Percentiles rank a stretch among this genome's conserved stretches.
Evolutionary conservation across 2,329 filamentous ascomycete species (phyloP).

Genomic region (Dendryphion nanum): DNA sequence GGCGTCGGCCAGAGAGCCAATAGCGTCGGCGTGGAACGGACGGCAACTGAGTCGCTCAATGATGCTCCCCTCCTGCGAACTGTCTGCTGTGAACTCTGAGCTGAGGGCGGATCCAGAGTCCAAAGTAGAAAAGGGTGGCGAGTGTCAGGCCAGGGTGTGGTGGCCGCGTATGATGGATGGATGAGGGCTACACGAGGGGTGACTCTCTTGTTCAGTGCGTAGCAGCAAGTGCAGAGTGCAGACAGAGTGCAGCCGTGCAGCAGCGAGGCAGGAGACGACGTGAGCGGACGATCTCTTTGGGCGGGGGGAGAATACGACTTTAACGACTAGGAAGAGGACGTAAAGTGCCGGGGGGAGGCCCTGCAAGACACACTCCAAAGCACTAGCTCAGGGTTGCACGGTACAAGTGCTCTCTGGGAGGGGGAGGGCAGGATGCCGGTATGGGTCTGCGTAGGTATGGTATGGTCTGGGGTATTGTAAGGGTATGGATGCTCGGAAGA

Average conservation of each 20-base stretch:
- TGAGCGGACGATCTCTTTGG: constrained; percentile 31
- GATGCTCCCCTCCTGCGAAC: constrained; percentile 9
- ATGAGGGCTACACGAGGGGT: too few relatives aligned
- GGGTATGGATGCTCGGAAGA: too few relatives aligned
- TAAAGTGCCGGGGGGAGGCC: constrained; percentile 30
- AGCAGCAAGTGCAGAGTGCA: too few relatives aligned
- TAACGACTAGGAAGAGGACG: constrained; percentile 30
- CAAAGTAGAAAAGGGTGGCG: constrained; percentile 9
- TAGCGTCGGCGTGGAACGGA: constrained; percentile 19
- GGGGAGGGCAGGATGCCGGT: constrained; percentile 10
- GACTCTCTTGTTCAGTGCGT: too few relatives aligned
- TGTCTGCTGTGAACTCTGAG: constrained; percentile 3
- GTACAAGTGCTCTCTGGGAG: too few relatives aligned
- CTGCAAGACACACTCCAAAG: too few relatives aligned
- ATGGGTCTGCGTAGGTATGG: constrained; percentile 28
- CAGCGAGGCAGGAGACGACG: constrained; percentile 18
- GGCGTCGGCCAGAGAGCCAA: constrained; percentile 27
- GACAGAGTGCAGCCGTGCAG: constrained; percentile 6
- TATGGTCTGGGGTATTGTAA: too few relatives aligned
- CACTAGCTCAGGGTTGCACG: too few relatives aligned
- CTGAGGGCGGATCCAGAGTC: constrained; percentile 2
- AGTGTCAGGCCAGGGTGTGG: constrained; percentile 6
- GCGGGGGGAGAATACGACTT: constrained; percentile 33
- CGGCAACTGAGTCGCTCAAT: constrained; percentile 21
- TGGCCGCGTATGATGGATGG: not conserved